Evolutionary conservation across 2,329 filamentous ascomycete genomes (phyloP), one percentile per base, ranked within the genome.

Genomic region (Coleophoma crateriformis): DNA sequence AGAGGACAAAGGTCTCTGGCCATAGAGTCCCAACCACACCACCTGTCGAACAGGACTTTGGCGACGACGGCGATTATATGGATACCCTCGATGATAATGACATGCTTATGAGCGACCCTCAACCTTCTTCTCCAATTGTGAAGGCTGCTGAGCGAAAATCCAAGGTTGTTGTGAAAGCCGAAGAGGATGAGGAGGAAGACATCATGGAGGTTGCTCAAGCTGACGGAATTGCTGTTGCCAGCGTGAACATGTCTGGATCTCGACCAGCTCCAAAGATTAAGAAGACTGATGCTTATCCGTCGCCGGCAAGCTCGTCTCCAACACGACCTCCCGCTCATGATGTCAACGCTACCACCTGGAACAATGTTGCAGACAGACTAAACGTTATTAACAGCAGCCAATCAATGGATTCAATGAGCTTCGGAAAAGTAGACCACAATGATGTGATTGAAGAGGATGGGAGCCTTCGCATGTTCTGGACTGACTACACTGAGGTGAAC

Each of bases 381-480:
- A 96, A 95, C 59, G 85, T 96, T 35, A 76, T 94, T 56, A 90
- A 81, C 67, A 87, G 79, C 66, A 90, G 84, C 61, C 84, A 89
- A 4, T 74, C 79, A 4, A 66, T 80, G 3, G 85, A 90, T 56
- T 72, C 75, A 33, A 73, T 74, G 22, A 76, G 73, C 8, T 80
- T 88, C 56, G 90, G 90, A 38, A 99, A 97, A 69, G 78, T 96
- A 45, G 83, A 86, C 55, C 78, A 88, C 50, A 81, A 87, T 54
- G 87, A 95, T 67, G 90, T 88, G n/a, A 71, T 95, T n/a, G 92
- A 97, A 66, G 84, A 88, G 54, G 91, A 99, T 62, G 94, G 92
- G 34, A 95, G 88, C 59, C 75, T 99, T 32, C 85, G 86, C 58
- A 90, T 99, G 73, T 99, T 96, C 72, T 99, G 94, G 94, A 87